phyloP scores from a whole-genome alignment of 345 rosid species.

The Murraya paniculata region DNA sequence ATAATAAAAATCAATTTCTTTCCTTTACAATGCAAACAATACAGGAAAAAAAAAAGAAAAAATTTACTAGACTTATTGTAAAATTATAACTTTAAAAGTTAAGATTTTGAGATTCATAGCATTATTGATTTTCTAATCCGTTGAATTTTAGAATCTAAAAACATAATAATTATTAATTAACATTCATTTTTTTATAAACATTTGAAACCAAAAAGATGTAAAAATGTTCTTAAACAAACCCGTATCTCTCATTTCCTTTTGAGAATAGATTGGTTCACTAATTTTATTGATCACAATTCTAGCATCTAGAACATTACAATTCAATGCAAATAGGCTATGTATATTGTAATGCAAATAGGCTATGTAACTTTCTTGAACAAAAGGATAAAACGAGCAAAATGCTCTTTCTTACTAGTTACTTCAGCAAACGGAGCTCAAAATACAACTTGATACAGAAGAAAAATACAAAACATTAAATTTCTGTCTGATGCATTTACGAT shows the following conservation, averaged over 20 bases:
- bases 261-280: background rate
- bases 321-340: background rate
- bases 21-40: too few species aligned
- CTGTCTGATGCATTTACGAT: background rate
- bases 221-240: background rate
- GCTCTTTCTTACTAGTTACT: background rate
- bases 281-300: background rate
- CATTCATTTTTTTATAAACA: too few species aligned
- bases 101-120: too few species aligned
- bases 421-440: constrained; percentile 3
- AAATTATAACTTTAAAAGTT: too few species aligned
- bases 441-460: constrained; percentile 7
- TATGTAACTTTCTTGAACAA: background rate
- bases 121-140: too few species aligned
- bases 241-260: background rate
- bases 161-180: too few species aligned
- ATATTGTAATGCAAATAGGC: background rate
- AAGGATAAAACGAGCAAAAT: background rate
- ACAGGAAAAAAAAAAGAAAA: too few species aligned
- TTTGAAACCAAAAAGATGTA: background rate
- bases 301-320: background rate
- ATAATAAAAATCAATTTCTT: too few species aligned
- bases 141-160: too few species aligned
- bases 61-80: too few species aligned
- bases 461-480: background rate